Evolutionary conservation across 1,284 basidiomycete genomes (phyloP), one percentile per base, ranked within the genome.

Genomic region (Macrocystidia cucumis): DNA sequence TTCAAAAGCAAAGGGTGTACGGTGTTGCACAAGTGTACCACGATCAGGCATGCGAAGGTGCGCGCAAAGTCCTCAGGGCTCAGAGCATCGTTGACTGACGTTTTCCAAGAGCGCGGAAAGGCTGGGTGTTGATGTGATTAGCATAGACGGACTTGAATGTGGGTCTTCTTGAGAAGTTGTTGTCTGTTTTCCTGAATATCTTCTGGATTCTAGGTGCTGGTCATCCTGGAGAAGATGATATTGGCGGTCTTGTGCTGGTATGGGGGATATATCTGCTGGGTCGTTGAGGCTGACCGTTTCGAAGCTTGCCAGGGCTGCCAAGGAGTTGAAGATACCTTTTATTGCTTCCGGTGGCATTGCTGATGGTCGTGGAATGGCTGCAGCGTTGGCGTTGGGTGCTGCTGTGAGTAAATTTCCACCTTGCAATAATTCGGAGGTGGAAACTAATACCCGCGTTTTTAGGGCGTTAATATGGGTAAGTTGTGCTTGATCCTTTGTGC

Each of bases 181-280:
- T 37, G 16, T 13, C 9, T 26, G 34, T 17, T 33, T 27, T 11
- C 19, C 28, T 16, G 19, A 12, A 35, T 16, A n/a, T 16, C 19
- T 29, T 24, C 30, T 14, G 41, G 33, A 29, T 20, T 36, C 2
- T 25, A 88, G 85, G 85, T 52, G 90, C 91, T 24, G 92, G 92
- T 19, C 91, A 96, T 57, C 92, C 91, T 4, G 92, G 92, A 42
- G 93, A 97, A 54, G 88, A 96, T 38, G 93, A 97, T 56, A 87
- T 96, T 22, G 89, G 89, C 7, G 89, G 88, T 4, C 54, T 97
- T n/a, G 82, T 96, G 3, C 61, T 97, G 56, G 86, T 91, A 48
- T 42, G 67, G 55, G 9, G 8, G 14, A 6, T 31, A 12, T 11
- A 6, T 18, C 8, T 9, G 11, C 9, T 7, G 19, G 8, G 17